Evolutionary conservation across 2,329 filamentous ascomycete species (phyloP).

Genomic region (Verticillium dahliae): DNA sequence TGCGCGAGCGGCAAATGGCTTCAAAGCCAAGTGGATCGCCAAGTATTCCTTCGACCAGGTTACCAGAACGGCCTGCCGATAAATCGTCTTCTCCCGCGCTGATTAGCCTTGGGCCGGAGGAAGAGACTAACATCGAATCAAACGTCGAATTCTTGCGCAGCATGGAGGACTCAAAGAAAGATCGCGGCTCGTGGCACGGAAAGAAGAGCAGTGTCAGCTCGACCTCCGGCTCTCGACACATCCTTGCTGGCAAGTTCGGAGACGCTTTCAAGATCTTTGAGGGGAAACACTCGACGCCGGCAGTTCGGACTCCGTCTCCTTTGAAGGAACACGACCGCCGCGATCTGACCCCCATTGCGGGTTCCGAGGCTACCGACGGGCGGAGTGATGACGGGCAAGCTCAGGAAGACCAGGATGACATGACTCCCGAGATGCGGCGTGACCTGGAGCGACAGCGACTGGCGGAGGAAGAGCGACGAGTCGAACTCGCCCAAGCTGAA

Average conservation of each 20-base stretch:
- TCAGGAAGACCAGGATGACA: conserved; percentile 57
- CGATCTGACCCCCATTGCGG: conserved; percentile 64
- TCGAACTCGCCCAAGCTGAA: conserved; percentile 82
- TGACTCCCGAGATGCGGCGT: conserved; percentile 82
- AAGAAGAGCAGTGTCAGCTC: conserved; percentile 72
- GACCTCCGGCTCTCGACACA: conserved; percentile 68
- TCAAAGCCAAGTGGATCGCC: conserved; percentile 32
- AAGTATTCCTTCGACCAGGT: conserved; percentile 23
- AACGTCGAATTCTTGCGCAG: conserved; percentile 78
- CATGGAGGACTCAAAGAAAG: conserved; percentile 61
- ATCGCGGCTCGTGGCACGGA: conserved; percentile 46
- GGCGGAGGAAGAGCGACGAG: conserved; percentile 81
- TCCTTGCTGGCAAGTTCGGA: conserved; percentile 83
- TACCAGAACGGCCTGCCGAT: conserved; percentile 25
- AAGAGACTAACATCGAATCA: conserved; percentile 64
- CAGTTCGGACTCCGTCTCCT: conserved; percentile 40
- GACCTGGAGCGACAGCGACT: conserved; percentile 80
- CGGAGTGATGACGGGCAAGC: conserved; percentile 61
- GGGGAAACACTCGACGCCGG: conserved; percentile 32
- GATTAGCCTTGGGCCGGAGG: conserved; percentile 30
- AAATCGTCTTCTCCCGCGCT: conserved; percentile 32
- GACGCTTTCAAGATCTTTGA: conserved; percentile 94
- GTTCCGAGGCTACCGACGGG: conserved; percentile 66
- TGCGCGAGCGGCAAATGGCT: conserved; percentile 67
- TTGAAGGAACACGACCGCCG: conserved; percentile 39